These are phyloP conservation scores for Solanum ossicruentum DNA, from an alignment of 257 asterid species.

Conservation along the genomic window DNA sequence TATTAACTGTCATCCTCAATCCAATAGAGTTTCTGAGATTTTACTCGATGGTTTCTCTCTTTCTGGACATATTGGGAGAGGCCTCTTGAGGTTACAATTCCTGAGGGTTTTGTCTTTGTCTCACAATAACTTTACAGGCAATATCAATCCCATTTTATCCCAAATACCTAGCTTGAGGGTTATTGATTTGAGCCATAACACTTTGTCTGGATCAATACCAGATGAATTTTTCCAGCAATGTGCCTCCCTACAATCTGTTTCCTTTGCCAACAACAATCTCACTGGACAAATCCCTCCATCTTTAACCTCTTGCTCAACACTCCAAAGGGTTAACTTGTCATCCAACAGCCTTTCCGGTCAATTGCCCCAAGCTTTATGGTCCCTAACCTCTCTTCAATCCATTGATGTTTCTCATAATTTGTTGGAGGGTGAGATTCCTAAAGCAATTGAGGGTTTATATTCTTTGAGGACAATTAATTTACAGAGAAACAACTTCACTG, in stretches of 20 bases:
- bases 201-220: conserved; percentile 42
- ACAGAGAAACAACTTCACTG: conserved; percentile 37
- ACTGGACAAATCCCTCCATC: conserved; percentile 50
- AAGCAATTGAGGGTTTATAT: conserved; percentile 34
- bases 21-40: conserved; percentile 54
- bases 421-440: conserved; percentile 58
- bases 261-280: conserved; percentile 61
- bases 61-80: conserved; percentile 66
- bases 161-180: conserved; percentile 31
- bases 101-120: conserved; percentile 43
- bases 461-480: conserved; percentile 31
- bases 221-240: conserved; percentile 53
- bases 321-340: conserved; percentile 50
- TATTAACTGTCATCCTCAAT: conserved; percentile 40
- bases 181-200: conserved; percentile 52
- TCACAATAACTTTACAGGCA: conserved; percentile 52
- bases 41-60: conserved; percentile 39
- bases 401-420: conserved; percentile 62
- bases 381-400: conserved; percentile 33
- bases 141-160: conserved; percentile 37
- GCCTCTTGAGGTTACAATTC: conserved; percentile 38
- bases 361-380: conserved; percentile 37
- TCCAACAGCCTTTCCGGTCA: conserved; percentile 53
- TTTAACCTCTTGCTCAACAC: conserved; percentile 35
- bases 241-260: conserved; percentile 35